A percentile compares a stretch with the other conserved stretches of the same genome.
phyloP scores from a whole-genome alignment of 108 stramenopile genomes.

The Cyclotella sp. region DNA sequence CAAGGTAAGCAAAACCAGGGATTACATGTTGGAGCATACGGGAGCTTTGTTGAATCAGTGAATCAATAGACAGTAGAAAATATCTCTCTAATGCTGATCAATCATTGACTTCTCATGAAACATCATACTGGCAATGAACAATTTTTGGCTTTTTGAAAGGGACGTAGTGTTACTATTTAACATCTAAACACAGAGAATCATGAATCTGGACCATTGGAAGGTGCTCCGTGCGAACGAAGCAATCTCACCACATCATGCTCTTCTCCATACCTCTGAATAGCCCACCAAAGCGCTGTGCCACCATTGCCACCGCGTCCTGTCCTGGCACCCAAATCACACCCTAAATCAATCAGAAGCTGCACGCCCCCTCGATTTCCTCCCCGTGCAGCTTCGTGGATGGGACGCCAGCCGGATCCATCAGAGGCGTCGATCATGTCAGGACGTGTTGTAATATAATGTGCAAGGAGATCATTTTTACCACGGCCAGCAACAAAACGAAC shows the following conservation, averaged over 20 bases:
- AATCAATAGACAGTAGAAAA: slow-evolving; percentile 2
- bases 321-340: slow-evolving; percentile 31
- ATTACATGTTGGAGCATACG: slow-evolving; percentile 72
- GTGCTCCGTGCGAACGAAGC: slow-evolving; percentile 39
- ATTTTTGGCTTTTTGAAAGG: not conserved
- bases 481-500: slow-evolving; percentile 35
- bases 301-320: slow-evolving; percentile 41
- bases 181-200: too few species aligned
- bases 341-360: slow-evolving; percentile 41
- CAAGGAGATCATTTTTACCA: slow-evolving; percentile 30
- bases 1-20: slow-evolving; percentile 72
- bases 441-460: slow-evolving; percentile 24
- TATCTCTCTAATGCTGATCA: too few species aligned
- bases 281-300: slow-evolving; percentile 50
- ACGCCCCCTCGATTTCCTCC: slow-evolving; percentile 46
- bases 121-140: too few species aligned
- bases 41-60: slow-evolving; percentile 46
- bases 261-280: slow-evolving; percentile 49
- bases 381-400: slow-evolving; percentile 56
- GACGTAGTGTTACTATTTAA: not conserved
- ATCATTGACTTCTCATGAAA: too few species aligned
- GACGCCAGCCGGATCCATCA: slow-evolving; percentile 55
- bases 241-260: slow-evolving; percentile 27
- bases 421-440: slow-evolving; percentile 33
- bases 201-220: slow-evolving; percentile 27